Evolutionary conservation across 176 grass and related monocot genomes (phyloP).

Genomic region (Pontederia paniculata): DNA sequence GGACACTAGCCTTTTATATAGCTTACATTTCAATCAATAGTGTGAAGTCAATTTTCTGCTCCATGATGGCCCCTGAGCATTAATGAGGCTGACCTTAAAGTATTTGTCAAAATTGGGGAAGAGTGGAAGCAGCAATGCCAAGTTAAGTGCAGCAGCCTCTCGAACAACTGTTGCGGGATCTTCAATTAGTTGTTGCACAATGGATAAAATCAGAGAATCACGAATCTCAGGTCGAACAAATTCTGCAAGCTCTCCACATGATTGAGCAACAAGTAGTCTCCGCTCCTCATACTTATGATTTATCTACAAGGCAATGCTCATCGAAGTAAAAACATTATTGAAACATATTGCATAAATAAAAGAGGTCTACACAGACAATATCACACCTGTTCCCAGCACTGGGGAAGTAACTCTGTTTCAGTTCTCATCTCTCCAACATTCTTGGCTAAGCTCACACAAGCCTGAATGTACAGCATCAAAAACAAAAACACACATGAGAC

Average conservation of each 20-base stretch:
- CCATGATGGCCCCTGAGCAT: slow-evolving; percentile 34
- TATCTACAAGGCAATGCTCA: slow-evolving; percentile 41
- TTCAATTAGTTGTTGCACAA: slow-evolving; percentile 94
- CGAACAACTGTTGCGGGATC: slow-evolving; percentile 84
- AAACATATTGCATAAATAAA: not conserved
- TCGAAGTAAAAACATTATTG: not conserved
- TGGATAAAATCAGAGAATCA: slow-evolving; percentile 97
- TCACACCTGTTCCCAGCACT: slow-evolving; percentile 95
- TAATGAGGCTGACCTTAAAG: slow-evolving; percentile 72
- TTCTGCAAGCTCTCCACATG: slow-evolving; percentile 76
- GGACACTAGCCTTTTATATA: slow-evolving; percentile 21
- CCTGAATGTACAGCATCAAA: slow-evolving; percentile 38
- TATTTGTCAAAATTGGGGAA: slow-evolving; percentile 92
- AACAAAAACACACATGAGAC: slow-evolving; percentile 11
- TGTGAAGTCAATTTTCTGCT: slow-evolving; percentile 35
- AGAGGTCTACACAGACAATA: not conserved
- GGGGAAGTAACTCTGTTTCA: slow-evolving; percentile 92
- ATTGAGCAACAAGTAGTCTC: slow-evolving; percentile 82
- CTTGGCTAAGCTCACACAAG: slow-evolving; percentile 77
- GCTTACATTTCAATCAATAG: slow-evolving; percentile 36
- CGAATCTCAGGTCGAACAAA: slow-evolving; percentile 89
- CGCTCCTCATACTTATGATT: slow-evolving; percentile 96
- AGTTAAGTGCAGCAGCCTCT: slow-evolving; percentile 82
- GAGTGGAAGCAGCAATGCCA: slow-evolving; percentile 77
- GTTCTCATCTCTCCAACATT: slow-evolving; percentile 96